These are phyloP conservation scores for Aspergillus chevalieri DNA, from an alignment of 2,329 filamentous ascomycete genomes.

Conservation along the genomic window DNA sequence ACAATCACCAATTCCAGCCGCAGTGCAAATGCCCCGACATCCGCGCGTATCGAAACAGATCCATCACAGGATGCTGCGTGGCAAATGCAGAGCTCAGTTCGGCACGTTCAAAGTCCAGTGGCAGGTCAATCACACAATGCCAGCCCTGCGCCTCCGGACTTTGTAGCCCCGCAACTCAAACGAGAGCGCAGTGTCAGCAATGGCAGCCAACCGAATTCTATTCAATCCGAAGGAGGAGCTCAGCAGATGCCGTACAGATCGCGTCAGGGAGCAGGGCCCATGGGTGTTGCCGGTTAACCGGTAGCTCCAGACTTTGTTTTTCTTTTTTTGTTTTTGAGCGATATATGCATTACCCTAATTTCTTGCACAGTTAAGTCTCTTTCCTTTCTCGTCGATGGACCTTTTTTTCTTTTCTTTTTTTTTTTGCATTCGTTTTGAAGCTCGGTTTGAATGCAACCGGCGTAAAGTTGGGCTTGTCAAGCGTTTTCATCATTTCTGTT, in stretches of 20 bases:
- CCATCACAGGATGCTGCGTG: slow-evolving; percentile 63
- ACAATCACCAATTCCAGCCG: slow-evolving; percentile 36
- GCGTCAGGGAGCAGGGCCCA: slow-evolving; percentile 32
- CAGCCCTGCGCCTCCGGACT: slow-evolving; percentile 21
- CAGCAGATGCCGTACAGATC: slow-evolving; percentile 32
- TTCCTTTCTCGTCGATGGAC: slow-evolving; percentile 5
- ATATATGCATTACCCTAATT: slow-evolving; percentile 4
- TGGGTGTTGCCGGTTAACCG: slow-evolving; percentile 33
- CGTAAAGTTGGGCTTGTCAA: slow-evolving; percentile 21
- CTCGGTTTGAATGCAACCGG: slow-evolving; percentile 9
- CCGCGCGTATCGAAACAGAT: slow-evolving; percentile 75
- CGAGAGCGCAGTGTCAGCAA: slow-evolving; percentile 33
- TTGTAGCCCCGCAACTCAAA: slow-evolving; percentile 18
- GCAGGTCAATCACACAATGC: slow-evolving; percentile 27
- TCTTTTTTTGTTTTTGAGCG: slow-evolving; percentile 9
- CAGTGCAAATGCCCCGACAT: slow-evolving; percentile 41
- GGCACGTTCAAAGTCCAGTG: slow-evolving; percentile 57
- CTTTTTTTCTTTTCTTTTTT: neutral
- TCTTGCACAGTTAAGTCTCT: slow-evolving; percentile 13
- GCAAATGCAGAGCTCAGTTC: slow-evolving; percentile 77
- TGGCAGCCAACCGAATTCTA: slow-evolving; percentile 23
- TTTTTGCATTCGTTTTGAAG: slow-evolving; percentile 3
- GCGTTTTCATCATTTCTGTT: slow-evolving; percentile 19
- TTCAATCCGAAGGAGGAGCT: slow-evolving; percentile 23
- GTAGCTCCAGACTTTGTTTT: neutral